Evolutionary conservation across 192 early-diverging fungal genomes (phyloP), one percentile per base, ranked within the genome.

Genomic region (Umbelopsis sp.): DNA sequence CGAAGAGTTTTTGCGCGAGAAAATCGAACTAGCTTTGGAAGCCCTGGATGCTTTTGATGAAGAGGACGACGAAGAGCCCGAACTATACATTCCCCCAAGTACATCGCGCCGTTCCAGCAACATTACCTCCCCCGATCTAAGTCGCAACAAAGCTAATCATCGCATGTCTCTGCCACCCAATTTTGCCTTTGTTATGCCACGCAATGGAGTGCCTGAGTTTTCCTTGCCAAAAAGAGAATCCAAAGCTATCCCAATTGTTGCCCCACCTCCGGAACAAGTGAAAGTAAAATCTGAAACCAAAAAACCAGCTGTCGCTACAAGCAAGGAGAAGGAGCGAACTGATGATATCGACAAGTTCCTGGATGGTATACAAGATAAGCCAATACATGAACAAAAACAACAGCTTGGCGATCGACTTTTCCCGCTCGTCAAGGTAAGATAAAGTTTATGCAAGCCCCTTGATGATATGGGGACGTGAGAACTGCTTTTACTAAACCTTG

Each of bases 401-500:
- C 66, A 73, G 45, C 61, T 82, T 35, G 80, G 80, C 48, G 78
- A 79, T 69, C 45, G 58, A 50, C 55, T 82, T 3, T 82, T 82
- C 52, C 80, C 77, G 16, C 51, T 74, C 22, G 80, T 81, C 45
- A 82, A 82, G 71, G 80, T 81, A 73, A 67, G 65, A 35, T 12
- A 33, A 41, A 13, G 21, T 46, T 4, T 48, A n/a, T 12, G 66
- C 35, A 23, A 11, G 23, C 23, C 3, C 16, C 16, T 8, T n/a
- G 20, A 4, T n/a, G 16, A 12, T 21, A 61, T 9, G 5, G 41
- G 4, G 11, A 64, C 16, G 23, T 21, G 6, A 25, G 41, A 64
- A 37, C 8, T 12, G 51, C 10, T 22, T 30, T 30, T 27, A 53
- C 12, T 53, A 53, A 53, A 46, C 22, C 22, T 67, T 16, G 23